Base-by-base conservation (phyloP, 768 basidiomycete genomes). In the Tylopilus sp. region DNA sequence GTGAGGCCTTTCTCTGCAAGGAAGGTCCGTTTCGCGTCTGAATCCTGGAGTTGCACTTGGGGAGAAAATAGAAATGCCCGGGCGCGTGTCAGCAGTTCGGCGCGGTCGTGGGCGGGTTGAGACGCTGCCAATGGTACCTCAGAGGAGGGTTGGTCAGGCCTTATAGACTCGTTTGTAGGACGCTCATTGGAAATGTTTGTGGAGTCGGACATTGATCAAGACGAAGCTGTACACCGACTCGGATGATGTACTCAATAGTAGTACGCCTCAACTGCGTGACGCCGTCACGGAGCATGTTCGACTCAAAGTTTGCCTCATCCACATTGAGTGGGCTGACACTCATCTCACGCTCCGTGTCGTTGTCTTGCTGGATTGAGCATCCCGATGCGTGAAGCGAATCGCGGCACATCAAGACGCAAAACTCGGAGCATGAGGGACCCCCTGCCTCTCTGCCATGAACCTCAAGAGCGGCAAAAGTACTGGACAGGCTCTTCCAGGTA, bases 1-100 rank as follows among this genome's bases (percentile, higher is more conserved):
- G 71, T 73, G 23, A 91, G 70, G 1, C 88, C 89, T 60, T 90
- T 91, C 58, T 88, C 86, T 0, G 61, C 61, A 12, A 91, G 76
- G 55, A 91, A 91, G 45, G 69, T 68, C 8, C 81, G 79, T 61
- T 88, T 88, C 3, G 79, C 75, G 2, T 64, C 49, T 0, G 65
- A 35, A 58, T 86, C 82, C 56, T 88, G 83, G 41, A 77, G 67
- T 12, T 75, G 73, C 20, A 87, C 75, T 60, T 86, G 83, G 3
- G 85, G 81, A 3, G 88, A 87, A 11, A 67, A 66, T 15, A 91
- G 71, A 63, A 91, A 91, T 11, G 76, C 57, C 21, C 83, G 79
- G 9, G 87, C 88, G 48, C 75, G 79, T 28, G 71, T 47, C 17
- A 84, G 56, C 18, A 85, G 70, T 33, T 80, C 78, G 47, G 64